Conservation (phyloP, 805 yeast species). For the Blastobotrys peoriensis region DNA sequence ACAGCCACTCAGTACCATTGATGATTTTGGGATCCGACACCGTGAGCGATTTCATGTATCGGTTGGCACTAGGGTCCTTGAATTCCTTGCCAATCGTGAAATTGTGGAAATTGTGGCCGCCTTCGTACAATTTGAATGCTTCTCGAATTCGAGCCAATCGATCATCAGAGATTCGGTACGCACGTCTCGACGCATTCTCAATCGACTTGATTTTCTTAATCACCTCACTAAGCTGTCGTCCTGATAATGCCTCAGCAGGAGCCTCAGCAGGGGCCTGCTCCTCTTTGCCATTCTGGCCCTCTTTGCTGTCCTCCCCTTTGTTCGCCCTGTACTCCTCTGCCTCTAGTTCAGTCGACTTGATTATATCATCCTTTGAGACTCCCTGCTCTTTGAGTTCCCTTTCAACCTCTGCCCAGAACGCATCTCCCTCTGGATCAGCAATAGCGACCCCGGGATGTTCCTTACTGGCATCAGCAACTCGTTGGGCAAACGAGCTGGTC, state of each 20-base stretch:
- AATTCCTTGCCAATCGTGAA: slow-evolving; percentile 76
- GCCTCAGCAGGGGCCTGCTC: slow-evolving; percentile 31
- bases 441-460: slow-evolving; percentile 52
- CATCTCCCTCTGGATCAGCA: slow-evolving; percentile 59
- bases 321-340: slow-evolving; percentile 14
- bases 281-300: slow-evolving; percentile 24
- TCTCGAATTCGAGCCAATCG: slow-evolving; percentile 59
- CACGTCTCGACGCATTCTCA: slow-evolving; percentile 63
- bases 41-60: slow-evolving; percentile 72
- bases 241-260: neutral
- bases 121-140: slow-evolving; percentile 68
- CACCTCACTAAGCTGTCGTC: neutral
- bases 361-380: slow-evolving; percentile 27
- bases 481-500: slow-evolving; percentile 53
- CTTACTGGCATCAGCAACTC: slow-evolving; percentile 46
- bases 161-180: slow-evolving; percentile 57
- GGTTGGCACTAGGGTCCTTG: slow-evolving; percentile 76
- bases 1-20: slow-evolving; percentile 92
- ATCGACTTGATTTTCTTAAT: slow-evolving; percentile 15
- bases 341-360: slow-evolving; percentile 8
- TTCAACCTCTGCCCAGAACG: slow-evolving; percentile 61
- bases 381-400: slow-evolving; percentile 35
- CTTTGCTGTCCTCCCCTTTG: slow-evolving; percentile 18
- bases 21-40: slow-evolving; percentile 88
- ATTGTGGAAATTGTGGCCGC: slow-evolving; percentile 89